Conservation (phyloP, 352 stramenopile species). For the Phytopythium oedochilum region DNA sequence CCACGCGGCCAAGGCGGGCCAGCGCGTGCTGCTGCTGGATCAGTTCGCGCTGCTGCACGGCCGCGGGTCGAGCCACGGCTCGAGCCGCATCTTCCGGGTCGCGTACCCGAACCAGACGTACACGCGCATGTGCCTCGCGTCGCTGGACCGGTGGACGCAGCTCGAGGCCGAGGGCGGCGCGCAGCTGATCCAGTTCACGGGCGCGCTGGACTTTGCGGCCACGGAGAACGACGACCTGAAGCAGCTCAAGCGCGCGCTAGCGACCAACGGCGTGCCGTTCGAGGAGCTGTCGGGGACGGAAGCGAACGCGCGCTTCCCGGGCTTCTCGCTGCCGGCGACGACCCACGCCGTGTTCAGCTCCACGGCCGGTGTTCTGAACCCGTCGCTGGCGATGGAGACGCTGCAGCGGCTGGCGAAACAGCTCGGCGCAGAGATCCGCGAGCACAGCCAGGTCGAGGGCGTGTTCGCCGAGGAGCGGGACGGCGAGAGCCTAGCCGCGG, state of each 20-base stretch:
- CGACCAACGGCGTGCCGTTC: slow-evolving; percentile 26
- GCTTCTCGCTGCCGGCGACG: slow-evolving; percentile 32
- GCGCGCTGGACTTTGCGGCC: slow-evolving; percentile 47
- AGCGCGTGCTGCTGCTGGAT: slow-evolving; percentile 67
- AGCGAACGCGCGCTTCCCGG: slow-evolving; percentile 46
- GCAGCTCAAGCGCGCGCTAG: slow-evolving; percentile 23
- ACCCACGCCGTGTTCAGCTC: slow-evolving; percentile 44
- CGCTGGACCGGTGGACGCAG: slow-evolving; percentile 49
- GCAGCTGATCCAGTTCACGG: slow-evolving; percentile 54
- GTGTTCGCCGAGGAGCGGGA: slow-evolving; percentile 19
- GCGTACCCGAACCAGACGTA: slow-evolving; percentile 72
- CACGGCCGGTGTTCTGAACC: slow-evolving; percentile 49
- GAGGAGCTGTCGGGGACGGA: slow-evolving; percentile 36
- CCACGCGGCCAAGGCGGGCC: slow-evolving; percentile 31
- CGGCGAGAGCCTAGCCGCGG: slow-evolving; percentile 12
- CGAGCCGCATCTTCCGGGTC: slow-evolving; percentile 77
- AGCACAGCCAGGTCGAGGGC: slow-evolving; percentile 21
- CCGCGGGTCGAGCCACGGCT: slow-evolving; percentile 70
- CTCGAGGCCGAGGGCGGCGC: slow-evolving; percentile 33
- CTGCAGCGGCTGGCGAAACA: slow-evolving; percentile 34
- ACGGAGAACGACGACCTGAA: slow-evolving; percentile 20
- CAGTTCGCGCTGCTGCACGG: slow-evolving; percentile 60
- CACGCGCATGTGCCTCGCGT: slow-evolving; percentile 61
- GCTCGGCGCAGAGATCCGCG: slow-evolving; percentile 34
- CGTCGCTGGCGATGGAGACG: slow-evolving; percentile 41